Evolutionary conservation across 2,329 filamentous ascomycete species (phyloP).

Genomic region (Beauveria caledonica): DNA sequence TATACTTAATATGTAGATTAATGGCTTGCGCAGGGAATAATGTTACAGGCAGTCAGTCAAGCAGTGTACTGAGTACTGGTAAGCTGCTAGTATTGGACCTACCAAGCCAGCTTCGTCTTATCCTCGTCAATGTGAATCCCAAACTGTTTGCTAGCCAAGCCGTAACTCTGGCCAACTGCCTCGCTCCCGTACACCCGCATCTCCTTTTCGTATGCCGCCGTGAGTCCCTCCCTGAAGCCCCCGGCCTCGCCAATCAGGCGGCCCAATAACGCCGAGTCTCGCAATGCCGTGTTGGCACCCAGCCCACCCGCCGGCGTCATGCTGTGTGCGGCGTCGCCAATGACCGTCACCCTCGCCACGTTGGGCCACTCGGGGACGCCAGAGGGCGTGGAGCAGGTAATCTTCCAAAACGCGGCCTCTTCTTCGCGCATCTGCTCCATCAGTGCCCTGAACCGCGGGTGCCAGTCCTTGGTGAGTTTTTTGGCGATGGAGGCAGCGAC

Average conservation of each 20-base stretch:
- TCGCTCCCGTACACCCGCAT: constrained; percentile 54
- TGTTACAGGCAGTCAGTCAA: too few species aligned
- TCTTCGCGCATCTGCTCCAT: constrained; percentile 49
- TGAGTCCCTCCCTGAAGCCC: constrained; percentile 44
- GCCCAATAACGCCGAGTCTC: constrained; percentile 47
- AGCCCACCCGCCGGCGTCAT: constrained; percentile 51
- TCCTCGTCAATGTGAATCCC: constrained; percentile 39
- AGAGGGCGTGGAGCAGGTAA: constrained; percentile 51
- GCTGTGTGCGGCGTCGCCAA: constrained; percentile 49
- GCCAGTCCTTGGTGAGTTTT: constrained; percentile 44
- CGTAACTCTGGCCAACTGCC: constrained; percentile 48
- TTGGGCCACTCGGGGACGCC: constrained; percentile 55
- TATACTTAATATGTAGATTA: background rate
- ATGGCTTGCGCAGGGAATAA: background rate
- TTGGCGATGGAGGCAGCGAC: constrained; percentile 51
- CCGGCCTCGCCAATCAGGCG: constrained; percentile 42
- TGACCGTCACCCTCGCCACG: constrained; percentile 47
- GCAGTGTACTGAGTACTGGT: too few species aligned
- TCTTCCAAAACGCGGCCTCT: constrained; percentile 59
- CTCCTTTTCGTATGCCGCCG: constrained; percentile 50
- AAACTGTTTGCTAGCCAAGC: constrained; percentile 34
- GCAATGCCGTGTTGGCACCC: constrained; percentile 49
- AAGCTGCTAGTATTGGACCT: too few species aligned
- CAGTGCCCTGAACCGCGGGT: constrained; percentile 45
- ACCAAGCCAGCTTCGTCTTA: constrained; percentile 11